Base-by-base conservation (phyloP, 2,329 filamentous ascomycete genomes). In the Nemania serpens region DNA sequence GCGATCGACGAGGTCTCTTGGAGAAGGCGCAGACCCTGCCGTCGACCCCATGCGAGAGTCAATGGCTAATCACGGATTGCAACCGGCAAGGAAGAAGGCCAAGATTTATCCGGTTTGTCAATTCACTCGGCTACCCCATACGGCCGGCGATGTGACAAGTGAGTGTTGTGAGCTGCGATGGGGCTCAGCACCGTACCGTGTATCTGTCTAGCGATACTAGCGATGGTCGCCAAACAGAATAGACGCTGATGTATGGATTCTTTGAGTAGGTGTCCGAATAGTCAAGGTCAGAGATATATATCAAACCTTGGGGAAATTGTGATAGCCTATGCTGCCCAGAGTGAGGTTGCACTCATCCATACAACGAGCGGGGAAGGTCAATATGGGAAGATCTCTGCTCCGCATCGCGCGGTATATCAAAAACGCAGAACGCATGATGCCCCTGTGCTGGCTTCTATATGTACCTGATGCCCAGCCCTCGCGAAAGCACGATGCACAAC, bases 311-410 rank as follows among this genome's bases (percentile, higher is more conserved):
- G 37, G 15, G 9, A 18, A 13, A 41, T 20, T 34, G 12, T 15
- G 42, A 37, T 15, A 41, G 59, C 39, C 39, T 47, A 41, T 50
- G 12, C 15, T n/a, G 15, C n/a, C 15, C 10, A 17, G 46, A 51
- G 22, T 22, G 17, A 62, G 12, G 64, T 68, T 61, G 55, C 61
- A 64, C 66, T 55, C 49, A 55, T 54, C 50, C 61, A 64, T 60
- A 66, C 64, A 62, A 18, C 49, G 55, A 59, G 62, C 59, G 65
- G 68, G 63, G 62, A 63, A 47, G 39, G 20, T 29, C 59, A 66
- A 68, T 68, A 66, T 69, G 61, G 61, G 43, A 60, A 64, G 56
- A 65, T 49, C 33, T 60, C 49, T 50, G 13, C 59, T 69, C 66
- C 58, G 51, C 63, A 67, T 64, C 22, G 12, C 48, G 50, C 68